Base-by-base conservation (phyloP, 495 filamentous ascomycete genomes). In the Cenococcum geophilum region DNA sequence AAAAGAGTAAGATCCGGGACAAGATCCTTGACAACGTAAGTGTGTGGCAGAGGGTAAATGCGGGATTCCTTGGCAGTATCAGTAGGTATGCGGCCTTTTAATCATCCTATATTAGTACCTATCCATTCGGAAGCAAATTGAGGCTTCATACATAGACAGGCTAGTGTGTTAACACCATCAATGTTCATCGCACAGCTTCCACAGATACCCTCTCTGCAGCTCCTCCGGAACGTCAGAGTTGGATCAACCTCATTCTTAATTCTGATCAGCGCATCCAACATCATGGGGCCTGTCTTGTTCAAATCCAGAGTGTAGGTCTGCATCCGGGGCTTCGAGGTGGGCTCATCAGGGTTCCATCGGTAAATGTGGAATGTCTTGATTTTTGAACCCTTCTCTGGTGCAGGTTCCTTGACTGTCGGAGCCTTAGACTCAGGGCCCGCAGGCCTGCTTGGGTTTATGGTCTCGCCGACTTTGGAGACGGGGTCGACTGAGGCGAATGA, bases 161-260 rank as follows among this genome's bases (percentile, higher is more conserved):
- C 93, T 58, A 98, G 77, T 50, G 92, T 97, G 77, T 98, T 98
- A 68, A 87, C 84, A 69, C 93, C 93, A 75, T 97, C 92, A 75
- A 98, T 96, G 80, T 98, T 98, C 93, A 98, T 98, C 59, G 93
- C 93, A 73, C 93, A 98, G 73, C 88, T 92, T 57, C 93, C 93
- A 72, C 93, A 98, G 72, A 98, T 98, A 62, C 93, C 93, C 81
- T 98, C 93, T 76, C 93, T 77, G 80, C 93, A 98, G 71, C 88
- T 92, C 71, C 93, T 77, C 66, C 93, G 82, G 80, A 98, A 98
- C 50, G 93, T 98, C 70, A 98, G 76, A 40, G 93, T 97, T 22
- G 93, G 93, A 75, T 98, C 93, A 34, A 95, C 72, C 81, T 98
- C 93, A 77, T 98, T 98, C 90, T 98, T 98, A 79, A 98, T 93